These are phyloP conservation scores for Porphyrellus cyaneotinctus DNA, from an alignment of 768 basidiomycete species.

Conservation along the genomic window DNA sequence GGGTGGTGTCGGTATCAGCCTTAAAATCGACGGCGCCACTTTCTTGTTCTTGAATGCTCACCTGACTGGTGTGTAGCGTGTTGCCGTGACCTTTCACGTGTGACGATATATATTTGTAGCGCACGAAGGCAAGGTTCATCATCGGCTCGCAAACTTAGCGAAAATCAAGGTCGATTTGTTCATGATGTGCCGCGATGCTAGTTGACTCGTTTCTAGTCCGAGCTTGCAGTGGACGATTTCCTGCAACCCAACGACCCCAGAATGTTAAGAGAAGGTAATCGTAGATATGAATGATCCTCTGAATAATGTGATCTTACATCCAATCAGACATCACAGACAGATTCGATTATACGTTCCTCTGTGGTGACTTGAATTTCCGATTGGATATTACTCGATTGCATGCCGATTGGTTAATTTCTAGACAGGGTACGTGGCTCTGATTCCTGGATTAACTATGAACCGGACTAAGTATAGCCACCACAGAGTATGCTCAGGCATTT, in stretches of 20 bases:
- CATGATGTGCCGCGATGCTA: background rate
- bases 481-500: conserved; percentile 82
- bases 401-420: conserved; percentile 89
- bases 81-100: background rate
- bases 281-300: background rate
- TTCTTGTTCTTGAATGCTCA: conserved; percentile 91
- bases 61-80: conserved; percentile 58
- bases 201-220: conserved; percentile 43
- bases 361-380: conserved; percentile 90
- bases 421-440: conserved; percentile 50
- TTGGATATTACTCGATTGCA: conserved; percentile 85
- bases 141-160: conserved; percentile 78
- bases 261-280: conserved; percentile 62
- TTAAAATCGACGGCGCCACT: conserved; percentile 78
- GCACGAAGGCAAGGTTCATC: conserved; percentile 68
- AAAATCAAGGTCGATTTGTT: conserved; percentile 73
- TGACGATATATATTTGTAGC: conserved; percentile 38
- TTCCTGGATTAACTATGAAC: background rate
- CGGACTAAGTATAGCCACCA: conserved; percentile 6
- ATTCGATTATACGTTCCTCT: conserved; percentile 87
- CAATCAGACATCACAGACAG: conserved; percentile 69
- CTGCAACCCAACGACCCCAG: conserved; percentile 61
- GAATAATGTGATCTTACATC: conserved; percentile 7
- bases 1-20: conserved; percentile 84
- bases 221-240: conserved; percentile 77